Base-by-base conservation (phyloP, 441 rosid species). In the Jatropha multifida region DNA sequence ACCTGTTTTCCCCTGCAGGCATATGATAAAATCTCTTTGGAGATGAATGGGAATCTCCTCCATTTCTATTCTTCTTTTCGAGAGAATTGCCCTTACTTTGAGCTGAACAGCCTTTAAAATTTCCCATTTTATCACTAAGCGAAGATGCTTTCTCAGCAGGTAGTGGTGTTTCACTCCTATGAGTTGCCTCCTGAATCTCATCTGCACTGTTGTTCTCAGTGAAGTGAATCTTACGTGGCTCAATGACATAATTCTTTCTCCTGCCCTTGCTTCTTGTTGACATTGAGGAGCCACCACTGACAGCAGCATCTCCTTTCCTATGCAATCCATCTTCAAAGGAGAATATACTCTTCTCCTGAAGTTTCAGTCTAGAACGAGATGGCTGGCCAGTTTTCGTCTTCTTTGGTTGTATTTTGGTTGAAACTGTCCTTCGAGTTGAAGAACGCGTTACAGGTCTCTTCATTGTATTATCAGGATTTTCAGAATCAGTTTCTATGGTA, bases 401-500 rank as follows among this genome's bases (percentile, higher is more conserved):
- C 73, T 64, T 81, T 12, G 65, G 76, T 59, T 42, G 72, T 52
- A 55, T 62, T 74, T 82, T 85, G 69, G 72, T 68, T 9, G 78
- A 68, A 76, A 86, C 84, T 81, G 70, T 84, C 77, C 83, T 87
- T 76, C 71, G 82, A 77, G 78, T 58, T 81, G 84, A 81, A 74
- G 94, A 83, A 74, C 86, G 79, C 62, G 94, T 92, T 76, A 85
- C 85, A 65, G 93, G 94, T 78, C 91, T 90, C 82, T 73, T 82
- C 72, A 78, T 75, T 42, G 80, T 77, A 79, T 61, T 78, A 71
- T 82, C 85, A 68, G 91, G 93, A 81, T 80, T 85, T 76, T 89
- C 95, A 71, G 96, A 87, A 84, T 87, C 97, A 65, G 87, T 85
- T 88, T 93, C 98, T 72, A 92, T 88, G 32, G 91, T 81, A 79